Base-by-base conservation (phyloP, 2,329 filamentous ascomycete genomes). In the Amylocarpus encephaloides region DNA sequence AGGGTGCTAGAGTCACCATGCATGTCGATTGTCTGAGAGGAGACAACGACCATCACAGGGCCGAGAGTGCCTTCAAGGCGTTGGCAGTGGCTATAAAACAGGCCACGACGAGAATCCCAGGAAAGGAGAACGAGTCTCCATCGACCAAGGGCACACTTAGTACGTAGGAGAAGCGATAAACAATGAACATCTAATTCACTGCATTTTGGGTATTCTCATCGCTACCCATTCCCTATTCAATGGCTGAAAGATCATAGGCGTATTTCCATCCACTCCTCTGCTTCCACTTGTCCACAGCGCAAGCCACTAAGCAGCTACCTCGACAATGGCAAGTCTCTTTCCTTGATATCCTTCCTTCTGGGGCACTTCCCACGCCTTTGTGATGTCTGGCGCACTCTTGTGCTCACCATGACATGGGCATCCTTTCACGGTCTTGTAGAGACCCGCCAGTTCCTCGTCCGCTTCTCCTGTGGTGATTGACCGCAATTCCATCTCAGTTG, bases 61-160 rank as follows among this genome's bases (percentile, higher is more conserved):
- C 93, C 9, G 93, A 97, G 79, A 93, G 87, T 67, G 93, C 92
- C 13, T 96, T 98, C 72, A 98, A 98, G 79, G 93, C 93, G 42
- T 71, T 97, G 59, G 93, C 93, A 0, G 82, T 96, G 40, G 93
- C 93, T 6, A 77, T 94, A 49, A 78, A 85, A 61, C 79, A 79
- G 68, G 93, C 93, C 9, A 92, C 84, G 43, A 78, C 79, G 45
- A 78, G 82, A 60, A 82, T 92, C 30, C 79, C 81, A 38, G 89
- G 88, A 10, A 85, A 86, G 67, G 90, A 94, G 70, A 90, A 89
- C 2, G 93, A 98, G 75, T 83, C 97, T 22, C 88, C 91, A 47
- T 96, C 91, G 73, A 97, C 92, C 7, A 97, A 97, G 79, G 92
- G 92, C 10, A 95, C 95, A 32, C 68, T 96, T 69, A 82, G 74